Conservation (phyloP, 2,329 filamentous ascomycete species). For the Penicillium sp. region DNA sequence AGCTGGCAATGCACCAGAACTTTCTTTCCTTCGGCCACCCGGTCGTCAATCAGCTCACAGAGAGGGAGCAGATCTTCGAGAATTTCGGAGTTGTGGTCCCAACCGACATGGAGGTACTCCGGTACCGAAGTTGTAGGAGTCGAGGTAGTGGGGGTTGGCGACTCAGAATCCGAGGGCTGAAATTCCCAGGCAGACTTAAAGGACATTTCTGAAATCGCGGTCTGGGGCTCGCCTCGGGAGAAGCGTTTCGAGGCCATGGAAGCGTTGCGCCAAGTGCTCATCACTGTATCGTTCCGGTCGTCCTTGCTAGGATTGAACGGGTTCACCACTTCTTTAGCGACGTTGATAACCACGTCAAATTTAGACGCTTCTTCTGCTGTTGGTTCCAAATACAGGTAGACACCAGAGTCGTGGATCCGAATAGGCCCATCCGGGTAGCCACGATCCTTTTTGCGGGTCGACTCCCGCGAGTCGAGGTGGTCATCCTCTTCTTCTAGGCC, state of each 20-base stretch:
- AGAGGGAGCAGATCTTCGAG: constrained; percentile 53
- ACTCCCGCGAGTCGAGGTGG: constrained; percentile 44
- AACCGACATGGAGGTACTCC: constrained; percentile 57
- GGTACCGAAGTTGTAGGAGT: constrained; percentile 35
- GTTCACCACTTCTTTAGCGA: constrained; percentile 57
- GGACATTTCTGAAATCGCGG: constrained; percentile 39
- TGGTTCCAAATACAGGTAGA: constrained; percentile 57
- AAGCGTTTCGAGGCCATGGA: constrained; percentile 26
- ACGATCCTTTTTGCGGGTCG: constrained; percentile 53
- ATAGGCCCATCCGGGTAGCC: constrained; percentile 58
- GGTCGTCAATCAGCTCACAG: constrained; percentile 54
- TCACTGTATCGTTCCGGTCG: constrained; percentile 31
- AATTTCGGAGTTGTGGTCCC: constrained; percentile 62
- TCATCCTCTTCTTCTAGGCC: constrained; percentile 47
- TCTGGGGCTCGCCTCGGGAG: constrained; percentile 36
- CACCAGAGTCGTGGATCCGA: constrained; percentile 53
- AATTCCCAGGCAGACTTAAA: constrained; percentile 45
- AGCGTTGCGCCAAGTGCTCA: constrained; percentile 44
- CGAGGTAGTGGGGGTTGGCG: constrained; percentile 26
- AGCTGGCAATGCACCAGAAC: constrained; percentile 58
- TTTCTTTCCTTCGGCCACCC: constrained; percentile 50
- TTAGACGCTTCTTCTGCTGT: constrained; percentile 50
- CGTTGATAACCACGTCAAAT: constrained; percentile 58
- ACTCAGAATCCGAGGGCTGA: constrained; percentile 24
- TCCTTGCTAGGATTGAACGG: constrained; percentile 40